phyloP scores from a whole-genome alignment of 441 rosid genomes.

The Arabidopsis lyrata region DNA sequence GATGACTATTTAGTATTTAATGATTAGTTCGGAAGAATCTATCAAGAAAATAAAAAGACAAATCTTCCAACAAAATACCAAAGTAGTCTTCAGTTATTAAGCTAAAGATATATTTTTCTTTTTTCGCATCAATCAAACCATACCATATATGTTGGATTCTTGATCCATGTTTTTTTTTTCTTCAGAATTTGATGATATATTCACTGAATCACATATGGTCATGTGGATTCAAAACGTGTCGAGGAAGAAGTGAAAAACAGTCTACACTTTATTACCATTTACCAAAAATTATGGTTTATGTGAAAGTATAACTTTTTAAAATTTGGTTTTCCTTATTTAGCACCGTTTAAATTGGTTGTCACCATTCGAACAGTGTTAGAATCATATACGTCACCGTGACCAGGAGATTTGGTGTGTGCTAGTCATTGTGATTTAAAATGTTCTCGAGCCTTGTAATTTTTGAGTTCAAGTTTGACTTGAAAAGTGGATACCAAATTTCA shows the following conservation, averaged over 20 bases:
- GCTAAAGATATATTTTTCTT: not conserved
- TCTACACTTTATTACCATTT: not conserved
- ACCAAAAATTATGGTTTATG: not conserved
- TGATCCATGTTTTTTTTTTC: not conserved
- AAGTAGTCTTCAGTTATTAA: conserved; percentile 10
- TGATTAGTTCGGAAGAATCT: conserved; percentile 26
- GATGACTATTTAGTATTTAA: conserved; percentile 23
- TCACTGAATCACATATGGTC: too few species aligned
- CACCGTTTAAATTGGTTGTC: not conserved
- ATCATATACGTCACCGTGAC: conserved; percentile 4
- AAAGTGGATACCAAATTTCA: conserved; percentile 13
- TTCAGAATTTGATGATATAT: not conserved
- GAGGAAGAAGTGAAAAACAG: not conserved
- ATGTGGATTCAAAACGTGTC: not conserved
- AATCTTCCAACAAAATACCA: conserved; percentile 6
- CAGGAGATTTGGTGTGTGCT: conserved; percentile 17
- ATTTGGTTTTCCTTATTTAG: not conserved
- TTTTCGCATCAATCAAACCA: not conserved
- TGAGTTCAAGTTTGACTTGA: conserved; percentile 33
- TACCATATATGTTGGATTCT: not conserved
- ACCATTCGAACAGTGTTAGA: conserved; percentile 7
- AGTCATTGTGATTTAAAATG: conserved; percentile 13
- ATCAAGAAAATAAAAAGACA: not conserved
- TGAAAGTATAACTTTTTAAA: too few species aligned
- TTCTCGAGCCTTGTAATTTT: conserved; percentile 41